Percentiles rank a stretch among this genome's conserved stretches.
These are phyloP conservation scores for Acephala macrosclerotiorum DNA, from an alignment of 2,329 filamentous ascomycete species.

Conservation along the genomic window DNA sequence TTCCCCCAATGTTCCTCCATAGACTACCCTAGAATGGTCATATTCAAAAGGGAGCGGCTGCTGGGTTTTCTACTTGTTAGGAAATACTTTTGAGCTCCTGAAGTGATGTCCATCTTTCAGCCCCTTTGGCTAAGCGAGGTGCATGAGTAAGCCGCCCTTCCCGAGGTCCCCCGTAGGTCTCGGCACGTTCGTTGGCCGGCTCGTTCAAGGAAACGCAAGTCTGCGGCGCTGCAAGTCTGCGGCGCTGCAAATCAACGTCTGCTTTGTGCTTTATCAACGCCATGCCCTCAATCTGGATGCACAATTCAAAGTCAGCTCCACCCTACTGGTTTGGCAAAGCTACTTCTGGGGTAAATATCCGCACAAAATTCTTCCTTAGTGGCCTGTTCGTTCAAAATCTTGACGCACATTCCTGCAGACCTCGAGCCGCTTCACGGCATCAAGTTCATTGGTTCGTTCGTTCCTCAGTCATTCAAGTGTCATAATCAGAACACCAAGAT, in stretches of 20 bases:
- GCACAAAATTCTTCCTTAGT: not conserved
- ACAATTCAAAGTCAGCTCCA: not conserved
- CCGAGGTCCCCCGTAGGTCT: not conserved
- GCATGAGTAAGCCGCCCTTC: not conserved
- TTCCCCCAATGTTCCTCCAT: too few species aligned
- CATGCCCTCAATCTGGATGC: not conserved
- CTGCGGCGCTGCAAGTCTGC: not conserved
- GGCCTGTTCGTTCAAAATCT: not conserved
- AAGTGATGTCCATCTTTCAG: not conserved
- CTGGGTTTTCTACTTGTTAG: too few species aligned
- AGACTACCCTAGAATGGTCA: too few species aligned
- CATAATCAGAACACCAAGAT: not conserved
- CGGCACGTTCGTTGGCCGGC: not conserved
- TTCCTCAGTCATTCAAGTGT: not conserved
- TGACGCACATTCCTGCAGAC: not conserved
- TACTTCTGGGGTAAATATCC: not conserved
- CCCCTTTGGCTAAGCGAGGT: not conserved
- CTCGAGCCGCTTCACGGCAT: not conserved
- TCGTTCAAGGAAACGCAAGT: not conserved
- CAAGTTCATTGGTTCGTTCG: not conserved
- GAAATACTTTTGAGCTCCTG: too few species aligned
- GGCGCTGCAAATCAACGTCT: not conserved
- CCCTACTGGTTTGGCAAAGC: not conserved
- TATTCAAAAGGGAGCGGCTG: too few species aligned
- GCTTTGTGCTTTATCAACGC: slow-evolving; percentile 6